These are phyloP conservation scores for Mycena crocata DNA, from an alignment of 768 basidiomycete genomes.

Conservation along the genomic window DNA sequence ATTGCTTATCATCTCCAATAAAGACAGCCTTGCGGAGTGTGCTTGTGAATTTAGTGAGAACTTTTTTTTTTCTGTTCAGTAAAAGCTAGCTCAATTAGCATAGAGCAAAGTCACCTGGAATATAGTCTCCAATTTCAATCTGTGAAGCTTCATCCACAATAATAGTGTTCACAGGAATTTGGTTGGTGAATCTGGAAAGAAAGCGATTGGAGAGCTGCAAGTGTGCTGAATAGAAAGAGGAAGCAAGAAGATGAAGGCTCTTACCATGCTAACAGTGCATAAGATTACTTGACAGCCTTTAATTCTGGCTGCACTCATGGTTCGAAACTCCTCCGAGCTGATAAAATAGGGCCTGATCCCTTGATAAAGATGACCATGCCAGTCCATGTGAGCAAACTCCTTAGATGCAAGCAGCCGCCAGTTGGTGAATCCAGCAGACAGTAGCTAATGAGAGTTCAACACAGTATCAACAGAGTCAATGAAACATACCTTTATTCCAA, in stretches of 20 bases:
- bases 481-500: conserved; percentile 55
- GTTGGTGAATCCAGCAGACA: conserved; percentile 59
- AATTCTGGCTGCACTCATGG: conserved; percentile 38
- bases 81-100: not conserved
- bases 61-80: not conserved
- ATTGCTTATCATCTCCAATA: conserved; percentile 77
- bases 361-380: conserved; percentile 86
- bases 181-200: conserved; percentile 47
- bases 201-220: conserved; percentile 55
- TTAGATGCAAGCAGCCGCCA: conserved; percentile 81
- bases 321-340: conserved; percentile 53
- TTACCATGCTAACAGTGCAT: conserved; percentile 79
- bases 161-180: conserved; percentile 60
- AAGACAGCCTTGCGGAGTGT: conserved; percentile 66
- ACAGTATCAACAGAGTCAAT: conserved; percentile 41
- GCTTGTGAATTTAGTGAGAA: conserved; percentile 51
- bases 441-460: no score
- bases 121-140: conserved; percentile 61
- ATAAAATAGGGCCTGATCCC: conserved; percentile 64
- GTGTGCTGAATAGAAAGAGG: not conserved
- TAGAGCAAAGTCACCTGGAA: conserved; percentile 24
- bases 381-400: conserved; percentile 68
- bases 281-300: conserved; percentile 68
- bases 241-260: not conserved
- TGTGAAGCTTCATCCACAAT: conserved; percentile 77